phyloP scores from a whole-genome alignment of 23 red algal species.

The Gracilariopsis chorda region DNA sequence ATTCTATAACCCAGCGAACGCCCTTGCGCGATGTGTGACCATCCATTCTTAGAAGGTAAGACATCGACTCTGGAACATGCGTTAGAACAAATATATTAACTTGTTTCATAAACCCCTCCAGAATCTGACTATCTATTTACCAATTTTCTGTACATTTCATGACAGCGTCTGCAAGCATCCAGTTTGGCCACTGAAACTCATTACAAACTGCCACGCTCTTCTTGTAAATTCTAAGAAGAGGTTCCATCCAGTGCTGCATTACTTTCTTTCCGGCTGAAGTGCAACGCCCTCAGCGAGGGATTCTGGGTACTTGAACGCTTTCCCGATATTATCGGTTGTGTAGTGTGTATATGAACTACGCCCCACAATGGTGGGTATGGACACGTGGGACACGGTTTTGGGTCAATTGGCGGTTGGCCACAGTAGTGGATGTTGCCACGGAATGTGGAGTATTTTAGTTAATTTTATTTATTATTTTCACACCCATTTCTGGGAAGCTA shows the following conservation, averaged over 20 bases:
- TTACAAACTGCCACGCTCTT: neutral
- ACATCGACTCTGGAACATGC: neutral
- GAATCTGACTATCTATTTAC: neutral
- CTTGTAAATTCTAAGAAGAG: neutral
- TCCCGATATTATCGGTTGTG: too few relatives aligned
- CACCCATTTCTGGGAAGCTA: too few relatives aligned
- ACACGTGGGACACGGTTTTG: too few relatives aligned
- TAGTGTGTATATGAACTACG: too few relatives aligned
- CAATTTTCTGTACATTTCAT: conserved; percentile 6
- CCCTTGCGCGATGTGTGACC: neutral
- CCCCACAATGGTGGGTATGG: too few relatives aligned
- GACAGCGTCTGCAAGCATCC: neutral
- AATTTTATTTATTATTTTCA: too few relatives aligned
- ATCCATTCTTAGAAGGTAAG: conserved; percentile 6
- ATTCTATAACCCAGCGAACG: too few relatives aligned
- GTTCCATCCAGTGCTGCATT: neutral
- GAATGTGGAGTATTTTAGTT: too few relatives aligned
- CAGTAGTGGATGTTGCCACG: too few relatives aligned
- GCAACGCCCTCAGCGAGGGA: too few relatives aligned
- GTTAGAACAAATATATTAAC: neutral
- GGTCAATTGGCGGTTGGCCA: too few relatives aligned
- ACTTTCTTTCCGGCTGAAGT: conserved; percentile 2
- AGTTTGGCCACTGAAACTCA: neutral
- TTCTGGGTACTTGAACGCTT: too few relatives aligned
- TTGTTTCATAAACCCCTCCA: conserved; percentile 9